A percentile compares a stretch with the other conserved stretches of the same genome.
Evolutionary conservation across 306 rosid species (phyloP).

Genomic region (Dalbergia cochinchinensis): DNA sequence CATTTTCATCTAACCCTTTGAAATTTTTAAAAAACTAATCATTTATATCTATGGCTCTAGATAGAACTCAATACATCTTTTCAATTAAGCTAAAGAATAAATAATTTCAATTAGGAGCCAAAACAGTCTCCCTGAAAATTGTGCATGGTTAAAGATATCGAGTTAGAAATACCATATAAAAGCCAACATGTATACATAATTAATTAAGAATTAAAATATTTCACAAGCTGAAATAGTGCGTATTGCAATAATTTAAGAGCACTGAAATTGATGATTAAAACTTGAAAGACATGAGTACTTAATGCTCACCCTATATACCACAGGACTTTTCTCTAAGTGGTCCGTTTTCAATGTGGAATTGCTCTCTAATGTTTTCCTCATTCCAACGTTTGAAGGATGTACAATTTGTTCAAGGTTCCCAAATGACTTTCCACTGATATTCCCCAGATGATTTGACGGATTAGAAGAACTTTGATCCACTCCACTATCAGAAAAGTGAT

Average conservation of each 20-base stretch:
- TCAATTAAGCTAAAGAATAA: conserved; percentile 4
- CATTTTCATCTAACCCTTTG: conserved; percentile 27
- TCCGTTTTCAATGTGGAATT: conserved; percentile 44
- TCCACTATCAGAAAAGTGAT: conserved; percentile 41
- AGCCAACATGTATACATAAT: conserved; percentile 7
- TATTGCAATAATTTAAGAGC: conserved; percentile 14
- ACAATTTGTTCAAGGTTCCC: conserved; percentile 52
- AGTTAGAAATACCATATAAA: conserved; percentile 26
- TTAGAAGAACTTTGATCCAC: conserved; percentile 44
- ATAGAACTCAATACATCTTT: conserved; percentile 30
- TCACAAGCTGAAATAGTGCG: conserved; percentile 23
- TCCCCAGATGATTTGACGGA: conserved; percentile 49
- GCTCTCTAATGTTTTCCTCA: conserved; percentile 51
- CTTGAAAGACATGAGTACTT: conserved; percentile 35
- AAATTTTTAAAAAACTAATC: conserved; percentile 12
- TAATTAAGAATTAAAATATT: neutral
- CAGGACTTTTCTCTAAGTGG: conserved; percentile 48
- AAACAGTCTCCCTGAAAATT: conserved; percentile 24
- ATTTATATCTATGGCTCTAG: conserved; percentile 22
- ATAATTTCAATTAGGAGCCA: conserved; percentile 29
- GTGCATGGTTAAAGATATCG: neutral
- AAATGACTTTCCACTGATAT: conserved; percentile 43
- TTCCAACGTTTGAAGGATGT: conserved; percentile 40
- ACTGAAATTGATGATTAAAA: conserved; percentile 30
- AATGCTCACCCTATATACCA: conserved; percentile 65